These are phyloP conservation scores for Pestalotiopsis sp. DNA, from an alignment of 2,329 filamentous ascomycete species.

Conservation along the genomic window DNA sequence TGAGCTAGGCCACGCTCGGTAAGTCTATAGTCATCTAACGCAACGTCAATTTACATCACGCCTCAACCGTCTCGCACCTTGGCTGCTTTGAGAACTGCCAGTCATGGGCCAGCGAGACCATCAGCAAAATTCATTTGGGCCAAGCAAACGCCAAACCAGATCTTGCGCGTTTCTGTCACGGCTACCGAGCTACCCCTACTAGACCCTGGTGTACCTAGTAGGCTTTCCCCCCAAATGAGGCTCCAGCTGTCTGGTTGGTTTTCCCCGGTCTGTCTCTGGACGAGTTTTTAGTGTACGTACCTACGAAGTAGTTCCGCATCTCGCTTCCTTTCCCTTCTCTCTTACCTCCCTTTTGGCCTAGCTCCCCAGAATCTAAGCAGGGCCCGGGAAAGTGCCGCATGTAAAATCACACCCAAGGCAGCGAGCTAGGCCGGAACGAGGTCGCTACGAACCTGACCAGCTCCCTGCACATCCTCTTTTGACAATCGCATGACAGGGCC, in stretches of 20 bases:
- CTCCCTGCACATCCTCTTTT: slow-evolving; percentile 8
- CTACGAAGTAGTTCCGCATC: not conserved
- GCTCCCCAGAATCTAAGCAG: not conserved
- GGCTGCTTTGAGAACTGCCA: slow-evolving; percentile 4
- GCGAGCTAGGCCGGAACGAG: not conserved
- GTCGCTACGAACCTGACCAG: not conserved
- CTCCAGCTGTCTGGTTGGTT: not conserved
- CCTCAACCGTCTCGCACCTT: not conserved
- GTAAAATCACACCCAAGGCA: not conserved
- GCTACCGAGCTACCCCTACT: too few species aligned
- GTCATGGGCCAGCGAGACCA: too few species aligned
- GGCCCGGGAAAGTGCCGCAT: not conserved
- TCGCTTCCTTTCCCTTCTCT: not conserved
- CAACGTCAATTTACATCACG: slow-evolving; percentile 8
- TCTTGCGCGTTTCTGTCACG: not conserved
- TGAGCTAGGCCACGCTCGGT: not conserved
- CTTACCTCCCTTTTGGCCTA: not conserved
- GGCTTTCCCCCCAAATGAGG: not conserved
- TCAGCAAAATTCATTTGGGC: not conserved
- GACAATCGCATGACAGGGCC: slow-evolving; percentile 10
- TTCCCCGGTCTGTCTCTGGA: not conserved
- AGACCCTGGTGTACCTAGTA: not conserved
- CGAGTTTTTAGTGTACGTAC: not conserved
- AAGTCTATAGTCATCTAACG: not conserved
- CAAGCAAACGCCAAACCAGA: not conserved